Evolutionary conservation across 2,329 filamentous ascomycete genomes (phyloP), one percentile per base, ranked within the genome.

Genomic region (Acrodontium crateriforme): DNA sequence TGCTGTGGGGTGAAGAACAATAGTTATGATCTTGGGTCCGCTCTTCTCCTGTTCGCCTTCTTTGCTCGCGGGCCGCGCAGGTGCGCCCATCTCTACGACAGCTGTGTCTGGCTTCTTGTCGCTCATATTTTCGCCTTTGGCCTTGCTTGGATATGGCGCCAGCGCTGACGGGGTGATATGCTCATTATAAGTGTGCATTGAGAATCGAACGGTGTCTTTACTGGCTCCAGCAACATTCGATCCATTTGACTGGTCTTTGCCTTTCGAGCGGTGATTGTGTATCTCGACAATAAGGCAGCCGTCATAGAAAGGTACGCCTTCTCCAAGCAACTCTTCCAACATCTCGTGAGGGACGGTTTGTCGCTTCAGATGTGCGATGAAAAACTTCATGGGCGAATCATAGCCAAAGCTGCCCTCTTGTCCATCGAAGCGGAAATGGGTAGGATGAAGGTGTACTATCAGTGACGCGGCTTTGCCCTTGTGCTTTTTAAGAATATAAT

Each of bases 401-500:
- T 95, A 95, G 4, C 72, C 69, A 45, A 93, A 94, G 49, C 80
- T 87, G 47, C 85, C 81, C 53, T 93, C 84, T 55, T 94, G 87
- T 45, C 84, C 74, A 43, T 95, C 87, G 57, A 98, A 92, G 32
- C 79, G 74, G 50, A 93, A 95, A 55, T 93, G 78, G 4, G 71
- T 83, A 7, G 74, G 67, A 49, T 94, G 76, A 17, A 98, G 63
- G 52, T 94, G 85, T 14, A 98, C 63, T 27, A 87, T 73, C 14
- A 98, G 63, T 3, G 87, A 95, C 0, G 89, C 85, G 6, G 76
- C 71, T 27, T 66, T 66, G 46, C 68, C 72, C 21, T 62, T 65
- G 55, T 78, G 84, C 56, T 85, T 92, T 44, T 71, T 74, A n/a
- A 95, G 63, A 25, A 95, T 83, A 45, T 89, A 81, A 9, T 68